Percentiles rank a stretch among this genome's conserved stretches.
phyloP scores from a whole-genome alignment of 2,329 filamentous ascomycete species.

The Teratosphaeria pseudoeucalypti region DNA sequence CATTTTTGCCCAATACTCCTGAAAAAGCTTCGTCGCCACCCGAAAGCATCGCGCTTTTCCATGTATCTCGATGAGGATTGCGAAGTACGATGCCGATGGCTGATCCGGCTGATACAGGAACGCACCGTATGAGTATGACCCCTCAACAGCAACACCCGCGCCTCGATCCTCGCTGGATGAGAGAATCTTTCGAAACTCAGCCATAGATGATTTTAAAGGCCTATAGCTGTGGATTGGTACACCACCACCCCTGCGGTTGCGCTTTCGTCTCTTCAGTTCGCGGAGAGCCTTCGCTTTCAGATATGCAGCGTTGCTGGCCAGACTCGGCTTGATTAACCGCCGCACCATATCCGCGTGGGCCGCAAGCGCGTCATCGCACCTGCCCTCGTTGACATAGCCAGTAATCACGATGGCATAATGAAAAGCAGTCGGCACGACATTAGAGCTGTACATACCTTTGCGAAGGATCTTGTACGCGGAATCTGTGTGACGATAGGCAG shows the following conservation, averaged over 20 bases:
- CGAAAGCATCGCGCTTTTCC: conserved; percentile 35
- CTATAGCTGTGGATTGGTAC: conserved; percentile 2
- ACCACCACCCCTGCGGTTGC: conserved; percentile 25
- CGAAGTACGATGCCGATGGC: conserved; percentile 38
- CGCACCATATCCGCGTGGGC: conserved; percentile 37
- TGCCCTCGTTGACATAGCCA: conserved; percentile 34
- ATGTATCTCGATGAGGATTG: conserved; percentile 47
- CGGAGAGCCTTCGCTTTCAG: conserved; percentile 23
- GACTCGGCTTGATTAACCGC: conserved; percentile 28
- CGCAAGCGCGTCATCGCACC: conserved; percentile 39
- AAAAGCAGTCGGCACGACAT: conserved; percentile 34
- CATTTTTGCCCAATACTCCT: conserved; percentile 34
- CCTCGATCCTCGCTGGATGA: not conserved
- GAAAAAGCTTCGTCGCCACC: conserved; percentile 46
- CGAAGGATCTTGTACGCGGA: conserved; percentile 45
- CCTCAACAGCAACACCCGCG: conserved; percentile 29
- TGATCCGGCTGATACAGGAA: conserved; percentile 27
- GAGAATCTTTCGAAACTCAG: conserved; percentile 15
- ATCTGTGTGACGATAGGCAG: conserved; percentile 42
- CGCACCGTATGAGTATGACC: conserved; percentile 22
- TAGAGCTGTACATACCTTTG: conserved; percentile 40
- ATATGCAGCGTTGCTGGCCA: conserved; percentile 35
- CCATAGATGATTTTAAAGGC: conserved; percentile 27
- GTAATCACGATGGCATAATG: conserved; percentile 46
- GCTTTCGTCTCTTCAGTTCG: conserved; percentile 23